Base-by-base conservation (phyloP, 805 yeast genomes). In the Maudiozyma saulgeensis region DNA sequence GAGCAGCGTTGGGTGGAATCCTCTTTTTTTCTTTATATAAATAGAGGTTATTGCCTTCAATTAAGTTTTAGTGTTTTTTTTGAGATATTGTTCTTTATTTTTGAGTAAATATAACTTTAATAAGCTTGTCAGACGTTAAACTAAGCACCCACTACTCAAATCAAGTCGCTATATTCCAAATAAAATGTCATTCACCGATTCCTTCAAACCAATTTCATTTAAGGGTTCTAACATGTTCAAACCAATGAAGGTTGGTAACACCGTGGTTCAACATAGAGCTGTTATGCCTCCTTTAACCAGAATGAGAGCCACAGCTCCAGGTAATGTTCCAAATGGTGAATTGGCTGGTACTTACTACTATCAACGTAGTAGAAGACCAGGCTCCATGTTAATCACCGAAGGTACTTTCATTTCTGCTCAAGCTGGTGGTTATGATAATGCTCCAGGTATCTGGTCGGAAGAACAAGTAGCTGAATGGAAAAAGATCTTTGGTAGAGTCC, bases 371-470 rank as follows among this genome's bases (percentile, higher is more conserved):
- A 57, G 63, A 41, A 62, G 64, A 46, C 75, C 77, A 16, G 87
- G 87, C 7, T 74, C 84, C n/a, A 61, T 82, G 49, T 54, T 81
- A 35, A 73, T 79, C 53, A 65, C 82, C 5, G 87, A 82, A 59
- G 86, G 79, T 3, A 73, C 82, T 0, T 70, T 69, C 52, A 70
- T 73, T 15, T 64, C 78, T 9, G 57, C 62, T 2, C 63, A 57
- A 45, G 60, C 65, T 18, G 75, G 80, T 37, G 67, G 74, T 11
- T 69, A 66, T 50, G 59, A 58, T 11, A 46, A 59, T 23, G 73
- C 67, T 3, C 82, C 84, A 13, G 79, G 80, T 53, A 69, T 79
- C 45, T 71, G 68, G 63, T 69, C 63, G 18, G 70, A 72, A 4
- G 61, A 65, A 26, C 84, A 79, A 52, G 67, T 68, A 15, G 55